A percentile compares a stretch with the other conserved stretches of the same genome.
Evolutionary conservation across 495 filamentous ascomycete species (phyloP).

Genomic region (Alectoria sarmentosa): DNA sequence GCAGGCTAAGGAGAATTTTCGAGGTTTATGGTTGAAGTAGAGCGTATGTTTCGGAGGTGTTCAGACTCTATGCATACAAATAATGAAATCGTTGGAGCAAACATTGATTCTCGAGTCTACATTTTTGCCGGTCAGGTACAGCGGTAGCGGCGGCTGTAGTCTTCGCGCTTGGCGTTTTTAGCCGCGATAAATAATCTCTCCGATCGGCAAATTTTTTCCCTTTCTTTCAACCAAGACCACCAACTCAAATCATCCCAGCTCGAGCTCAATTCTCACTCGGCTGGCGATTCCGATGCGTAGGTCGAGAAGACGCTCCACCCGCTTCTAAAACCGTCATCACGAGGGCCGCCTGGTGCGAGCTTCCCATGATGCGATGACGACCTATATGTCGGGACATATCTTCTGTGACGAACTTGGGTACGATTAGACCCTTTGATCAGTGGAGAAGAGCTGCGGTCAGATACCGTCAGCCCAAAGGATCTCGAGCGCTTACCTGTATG

Average conservation of each 20-base stretch:
- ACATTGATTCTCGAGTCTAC: constrained; percentile 2
- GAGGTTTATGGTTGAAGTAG: background rate
- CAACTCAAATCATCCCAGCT: constrained; percentile 89
- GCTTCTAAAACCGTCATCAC: constrained; percentile 99
- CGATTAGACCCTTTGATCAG: background rate
- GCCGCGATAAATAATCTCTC: constrained; percentile 2
- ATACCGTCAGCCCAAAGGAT: background rate
- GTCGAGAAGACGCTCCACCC: constrained; percentile 69
- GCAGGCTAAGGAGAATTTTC: background rate
- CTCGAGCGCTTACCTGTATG: background rate
- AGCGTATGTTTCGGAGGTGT: background rate
- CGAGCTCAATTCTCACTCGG: constrained; percentile 52
- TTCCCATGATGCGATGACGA: constrained; percentile 98
- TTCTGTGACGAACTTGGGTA: background rate
- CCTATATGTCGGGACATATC: constrained; percentile 77
- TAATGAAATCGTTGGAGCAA: background rate
- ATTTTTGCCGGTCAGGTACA: constrained; percentile 22
- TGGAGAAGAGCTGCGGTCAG: background rate
- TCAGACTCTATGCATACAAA: background rate
- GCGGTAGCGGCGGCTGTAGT: constrained; percentile 4
- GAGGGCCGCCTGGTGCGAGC: constrained; percentile 67
- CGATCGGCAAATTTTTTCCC: constrained; percentile 32
- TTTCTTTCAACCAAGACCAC: constrained; percentile 60
- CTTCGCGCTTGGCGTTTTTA: constrained; percentile 15
- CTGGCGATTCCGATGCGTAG: constrained; percentile 83